Base-by-base conservation (phyloP, 805 yeast species). In the Kodamaea kaohsiungensis region DNA sequence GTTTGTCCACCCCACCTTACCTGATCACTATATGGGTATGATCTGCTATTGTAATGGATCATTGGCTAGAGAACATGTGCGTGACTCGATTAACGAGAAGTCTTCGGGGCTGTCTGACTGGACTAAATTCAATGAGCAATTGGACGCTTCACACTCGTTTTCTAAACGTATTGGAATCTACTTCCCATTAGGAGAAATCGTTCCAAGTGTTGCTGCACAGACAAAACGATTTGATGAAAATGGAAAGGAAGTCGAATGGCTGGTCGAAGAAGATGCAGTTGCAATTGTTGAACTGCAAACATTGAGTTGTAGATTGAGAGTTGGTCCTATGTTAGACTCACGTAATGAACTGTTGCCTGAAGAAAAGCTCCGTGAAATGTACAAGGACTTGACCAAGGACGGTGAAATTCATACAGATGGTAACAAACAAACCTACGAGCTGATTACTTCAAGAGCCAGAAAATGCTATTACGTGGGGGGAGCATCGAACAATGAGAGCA, bases 41-140 rank as follows among this genome's bases (percentile, higher is more conserved):
- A 83, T 92, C 52, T 91, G 98, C 67, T 91, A 91, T 68, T 88
- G 96, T 65, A 91, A 91, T 67, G 97, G 98, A 0, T 82, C 97
- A 0, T 72, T 91, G 48, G 96, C 97, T 0, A 77, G 98, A 59
- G 97, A 91, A 63, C 77, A 79, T 54, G 77, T 91, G 9, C 77
- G 95, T 49, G 87, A 91, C 67, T 75, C 72, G 16, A 19, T 51
- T 13, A 88, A 87, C 63, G 68, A 70, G 40, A 74, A 79, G 60
- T 71, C 73, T 53, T n/a, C n/a, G n/a, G 62, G 9, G 12, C 25
- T 64, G 12, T 59, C 62, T 1, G 67, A 68, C 3, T 88, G 93
- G 93, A 74, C 76, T 47, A 70, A 77, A 56, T 88, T 88, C 61
- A 81, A 86, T 63, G 76, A 78, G 46, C 70, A 87, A 2, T 66